Conservation (phyloP, 768 basidiomycete genomes). For the Auriculariales sp. region DNA sequence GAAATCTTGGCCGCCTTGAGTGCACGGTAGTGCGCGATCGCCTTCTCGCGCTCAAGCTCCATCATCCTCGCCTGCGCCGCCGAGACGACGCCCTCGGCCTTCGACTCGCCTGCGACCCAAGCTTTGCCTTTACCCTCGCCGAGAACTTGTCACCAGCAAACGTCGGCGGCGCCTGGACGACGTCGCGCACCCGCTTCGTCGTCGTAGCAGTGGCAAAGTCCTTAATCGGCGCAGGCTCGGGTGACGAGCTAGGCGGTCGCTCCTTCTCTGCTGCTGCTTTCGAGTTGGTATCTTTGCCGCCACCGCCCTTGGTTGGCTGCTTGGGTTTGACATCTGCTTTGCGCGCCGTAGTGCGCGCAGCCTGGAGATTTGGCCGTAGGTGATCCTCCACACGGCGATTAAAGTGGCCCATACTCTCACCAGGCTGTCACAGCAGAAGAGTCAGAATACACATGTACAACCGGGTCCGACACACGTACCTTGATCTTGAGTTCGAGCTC, state of each 20-base stretch:
- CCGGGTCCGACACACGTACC: background rate
- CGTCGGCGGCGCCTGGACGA: constrained; percentile 53
- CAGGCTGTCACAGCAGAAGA: constrained; percentile 36
- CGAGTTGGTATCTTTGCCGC: background rate
- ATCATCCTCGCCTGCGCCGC: constrained; percentile 68
- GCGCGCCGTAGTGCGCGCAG: constrained; percentile 2
- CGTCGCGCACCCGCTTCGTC: constrained; percentile 47
- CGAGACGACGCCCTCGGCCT: constrained; percentile 38
- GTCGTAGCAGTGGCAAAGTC: constrained; percentile 26
- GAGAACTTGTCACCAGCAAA: constrained; percentile 14
- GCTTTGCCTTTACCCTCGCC: constrained; percentile 9
- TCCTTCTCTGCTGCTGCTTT: background rate
- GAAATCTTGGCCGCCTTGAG: constrained; percentile 45
- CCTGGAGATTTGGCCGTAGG: constrained; percentile 26
- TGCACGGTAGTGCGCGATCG: constrained; percentile 50
- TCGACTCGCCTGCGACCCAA: constrained; percentile 9
- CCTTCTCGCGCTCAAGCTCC: constrained; percentile 60
- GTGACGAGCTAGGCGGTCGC: constrained; percentile 39
- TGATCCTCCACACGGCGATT: constrained; percentile 62
- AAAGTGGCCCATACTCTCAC: constrained; percentile 65
- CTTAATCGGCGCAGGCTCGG: constrained; percentile 8
- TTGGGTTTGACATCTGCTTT: background rate
- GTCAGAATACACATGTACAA: background rate
- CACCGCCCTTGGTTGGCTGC: background rate
- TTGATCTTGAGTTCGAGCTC: constrained; percentile 1